These are phyloP conservation scores for Clathrospora elynae DNA, from an alignment of 2,329 filamentous ascomycete genomes.

Conservation along the genomic window DNA sequence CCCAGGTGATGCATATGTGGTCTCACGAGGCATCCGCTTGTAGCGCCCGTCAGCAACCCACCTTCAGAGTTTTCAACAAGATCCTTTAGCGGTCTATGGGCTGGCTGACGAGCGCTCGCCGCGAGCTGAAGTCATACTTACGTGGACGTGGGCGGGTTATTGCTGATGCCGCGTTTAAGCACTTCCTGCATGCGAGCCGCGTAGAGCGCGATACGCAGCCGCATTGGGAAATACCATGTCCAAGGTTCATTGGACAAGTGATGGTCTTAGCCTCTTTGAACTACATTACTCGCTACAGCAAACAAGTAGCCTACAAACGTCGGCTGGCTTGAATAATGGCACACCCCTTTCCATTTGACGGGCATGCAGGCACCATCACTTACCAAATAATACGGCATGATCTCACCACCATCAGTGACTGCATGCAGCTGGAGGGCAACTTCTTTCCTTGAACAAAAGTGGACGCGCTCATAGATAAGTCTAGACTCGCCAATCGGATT, in stretches of 20 bases:
- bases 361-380: conserved; percentile 20
- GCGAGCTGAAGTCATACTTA: conserved; percentile 18
- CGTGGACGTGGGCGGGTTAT: conserved; percentile 20
- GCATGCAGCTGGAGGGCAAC: conserved; percentile 25
- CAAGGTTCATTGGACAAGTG: conserved; percentile 29
- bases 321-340: conserved; percentile 1
- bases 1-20: conserved; percentile 39
- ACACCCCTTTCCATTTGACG: conserved; percentile 1
- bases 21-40: conserved; percentile 26
- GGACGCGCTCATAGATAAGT: conserved; percentile 29
- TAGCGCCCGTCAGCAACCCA: conserved; percentile 26
- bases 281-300: conserved; percentile 7
- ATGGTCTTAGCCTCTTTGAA: conserved; percentile 24
- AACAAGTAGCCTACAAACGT: too few species aligned
- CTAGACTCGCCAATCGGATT: conserved; percentile 42
- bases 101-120: conserved; percentile 13
- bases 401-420: conserved; percentile 14
- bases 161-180: conserved; percentile 22
- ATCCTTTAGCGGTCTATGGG: conserved; percentile 2
- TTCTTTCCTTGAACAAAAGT: conserved; percentile 17
- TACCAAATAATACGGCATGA: conserved; percentile 7
- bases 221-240: conserved; percentile 16
- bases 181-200: conserved; percentile 24
- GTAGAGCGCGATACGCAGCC: conserved; percentile 27
- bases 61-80: conserved; percentile 27